Conservation (phyloP, 202 grass and related monocot species). For the Thinopyrum obtusiflorum region DNA sequence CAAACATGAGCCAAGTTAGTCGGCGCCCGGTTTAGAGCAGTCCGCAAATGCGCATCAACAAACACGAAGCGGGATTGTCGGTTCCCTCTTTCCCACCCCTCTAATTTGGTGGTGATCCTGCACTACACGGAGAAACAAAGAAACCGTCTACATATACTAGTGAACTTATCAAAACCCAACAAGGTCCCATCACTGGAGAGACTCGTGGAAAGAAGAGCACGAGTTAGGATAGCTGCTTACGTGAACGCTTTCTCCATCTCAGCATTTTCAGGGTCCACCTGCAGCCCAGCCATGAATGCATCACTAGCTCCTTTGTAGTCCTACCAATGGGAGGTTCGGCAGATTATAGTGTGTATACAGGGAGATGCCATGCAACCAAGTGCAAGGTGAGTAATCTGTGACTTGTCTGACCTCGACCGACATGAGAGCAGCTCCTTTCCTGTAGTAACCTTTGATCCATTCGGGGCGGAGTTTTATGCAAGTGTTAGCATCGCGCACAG, state of each 20-base stretch:
- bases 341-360: background rate
- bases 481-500: background rate
- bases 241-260: background rate
- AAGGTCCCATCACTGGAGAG: background rate
- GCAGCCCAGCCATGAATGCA: background rate
- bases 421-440: background rate
- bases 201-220: background rate
- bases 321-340: background rate
- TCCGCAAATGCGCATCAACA: background rate
- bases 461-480: slow-evolving; percentile 1
- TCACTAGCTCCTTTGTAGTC: background rate
- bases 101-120: too few species aligned
- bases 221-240: background rate
- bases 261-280: background rate
- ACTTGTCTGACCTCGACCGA: background rate
- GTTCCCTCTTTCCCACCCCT: too few species aligned
- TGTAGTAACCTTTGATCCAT: slow-evolving; percentile 3
- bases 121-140: too few species aligned
- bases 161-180: background rate
- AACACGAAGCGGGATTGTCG: background rate
- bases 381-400: background rate
- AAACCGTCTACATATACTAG: too few species aligned
- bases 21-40: background rate
- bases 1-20: background rate
- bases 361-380: background rate